Percentiles rank a stretch among this genome's conserved stretches.
phyloP scores from a whole-genome alignment of 257 asterid genomes.

The Gentiana straminea region DNA sequence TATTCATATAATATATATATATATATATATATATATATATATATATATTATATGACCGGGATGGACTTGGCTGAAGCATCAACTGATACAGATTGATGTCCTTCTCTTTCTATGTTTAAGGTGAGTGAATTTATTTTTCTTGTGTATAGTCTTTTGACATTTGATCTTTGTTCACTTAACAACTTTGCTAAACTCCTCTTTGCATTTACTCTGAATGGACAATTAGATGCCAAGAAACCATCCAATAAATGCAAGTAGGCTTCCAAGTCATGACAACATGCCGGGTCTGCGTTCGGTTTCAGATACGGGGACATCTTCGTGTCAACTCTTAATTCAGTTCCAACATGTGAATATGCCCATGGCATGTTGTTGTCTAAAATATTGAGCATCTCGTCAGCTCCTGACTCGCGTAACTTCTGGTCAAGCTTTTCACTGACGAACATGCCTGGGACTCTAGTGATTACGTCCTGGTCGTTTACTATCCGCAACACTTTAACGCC shows the following conservation, averaged over 20 bases:
- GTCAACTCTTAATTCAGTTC: constrained; percentile 56
- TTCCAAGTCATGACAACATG: constrained; percentile 93
- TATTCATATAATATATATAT: no score
- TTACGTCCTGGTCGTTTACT: constrained; percentile 65
- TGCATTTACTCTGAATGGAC: constrained; percentile 77
- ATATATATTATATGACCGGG: no score
- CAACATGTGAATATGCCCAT: constrained; percentile 87
- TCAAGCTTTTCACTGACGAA: constrained; percentile 56
- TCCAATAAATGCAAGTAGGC: constrained; percentile 84
- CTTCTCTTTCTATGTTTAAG: constrained; percentile 34
- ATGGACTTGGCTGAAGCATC: constrained; percentile 87
- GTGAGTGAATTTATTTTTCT: constrained; percentile 46
- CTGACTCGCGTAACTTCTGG: constrained; percentile 35
- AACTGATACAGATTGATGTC: constrained; percentile 23
- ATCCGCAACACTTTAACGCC: constrained; percentile 56
- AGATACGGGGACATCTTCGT: constrained; percentile 78
- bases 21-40: no score
- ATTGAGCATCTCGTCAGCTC: constrained; percentile 24
- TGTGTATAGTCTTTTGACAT: constrained; percentile 64
- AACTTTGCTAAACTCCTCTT: constrained; percentile 70
- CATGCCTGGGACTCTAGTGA: constrained; percentile 85
- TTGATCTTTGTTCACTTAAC: no score
- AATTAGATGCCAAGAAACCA: constrained; percentile 69
- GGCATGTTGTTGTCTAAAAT: constrained; percentile 57
- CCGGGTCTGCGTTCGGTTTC: constrained; percentile 61